Conservation (phyloP, 2,329 filamentous ascomycete genomes). For the Tolypocladium guangdongense region DNA sequence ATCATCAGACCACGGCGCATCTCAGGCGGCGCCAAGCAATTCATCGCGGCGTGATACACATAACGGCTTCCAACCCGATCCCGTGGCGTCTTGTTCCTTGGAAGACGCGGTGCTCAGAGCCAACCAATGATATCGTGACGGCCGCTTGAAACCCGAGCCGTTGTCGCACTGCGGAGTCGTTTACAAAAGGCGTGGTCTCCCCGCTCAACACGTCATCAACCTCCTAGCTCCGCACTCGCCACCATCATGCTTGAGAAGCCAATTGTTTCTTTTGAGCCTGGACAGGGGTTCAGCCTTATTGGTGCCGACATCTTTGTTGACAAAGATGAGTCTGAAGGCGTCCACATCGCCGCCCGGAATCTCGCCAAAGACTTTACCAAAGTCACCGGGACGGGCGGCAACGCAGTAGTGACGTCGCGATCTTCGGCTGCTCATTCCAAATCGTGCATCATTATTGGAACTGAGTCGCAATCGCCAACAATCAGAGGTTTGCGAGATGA, state of each 20-base stretch:
- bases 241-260: constrained; percentile 14
- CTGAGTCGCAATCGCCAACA: constrained; percentile 9
- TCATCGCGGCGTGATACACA: not conserved
- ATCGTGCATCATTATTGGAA: constrained; percentile 13
- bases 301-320: constrained; percentile 19
- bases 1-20: not conserved
- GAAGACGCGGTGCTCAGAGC: not conserved
- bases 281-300: constrained; percentile 14
- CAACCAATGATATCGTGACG: not conserved
- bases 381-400: constrained; percentile 10
- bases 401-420: constrained; percentile 2
- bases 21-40: not conserved
- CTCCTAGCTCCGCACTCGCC: not conserved
- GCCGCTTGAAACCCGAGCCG: not conserved
- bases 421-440: not conserved
- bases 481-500: constrained; percentile 7
- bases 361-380: constrained; percentile 16
- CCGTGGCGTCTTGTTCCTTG: not conserved
- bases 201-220: not conserved
- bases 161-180: not conserved
- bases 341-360: constrained; percentile 22
- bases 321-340: constrained; percentile 17
- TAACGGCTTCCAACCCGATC: not conserved
- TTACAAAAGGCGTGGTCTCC: not conserved
- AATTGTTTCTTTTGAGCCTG: constrained; percentile 14